Conservation (phyloP, 768 basidiomycete genomes). For the Crassisporium funariophilum region DNA sequence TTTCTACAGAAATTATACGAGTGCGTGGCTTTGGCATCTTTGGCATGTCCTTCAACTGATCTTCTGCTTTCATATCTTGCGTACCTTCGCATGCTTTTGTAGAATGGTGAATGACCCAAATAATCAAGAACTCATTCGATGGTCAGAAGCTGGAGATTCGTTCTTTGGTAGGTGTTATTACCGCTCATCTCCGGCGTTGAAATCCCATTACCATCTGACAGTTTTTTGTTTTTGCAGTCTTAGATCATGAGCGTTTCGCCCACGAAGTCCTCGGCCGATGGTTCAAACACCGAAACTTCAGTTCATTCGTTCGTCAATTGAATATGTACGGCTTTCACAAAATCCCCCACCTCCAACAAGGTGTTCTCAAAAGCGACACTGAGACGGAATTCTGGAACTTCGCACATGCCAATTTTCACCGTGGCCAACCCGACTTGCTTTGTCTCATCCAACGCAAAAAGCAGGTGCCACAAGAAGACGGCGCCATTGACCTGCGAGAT, state of each 20-base stretch:
- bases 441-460: constrained; percentile 90
- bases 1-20: constrained; percentile 94
- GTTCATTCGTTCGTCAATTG: constrained; percentile 87
- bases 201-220: neutral
- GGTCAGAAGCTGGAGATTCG: constrained; percentile 89
- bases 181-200: neutral
- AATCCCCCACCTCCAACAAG: constrained; percentile 95
- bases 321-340: constrained; percentile 98
- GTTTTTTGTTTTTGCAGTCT: constrained; percentile 50
- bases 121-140: constrained; percentile 84
- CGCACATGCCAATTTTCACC: constrained; percentile 84
- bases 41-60: constrained; percentile 13
- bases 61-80: constrained; percentile 3
- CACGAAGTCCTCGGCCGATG: constrained; percentile 87
- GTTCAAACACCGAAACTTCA: constrained; percentile 98
- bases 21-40: constrained; percentile 47
- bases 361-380: constrained; percentile 81
- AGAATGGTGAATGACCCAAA: constrained; percentile 92
- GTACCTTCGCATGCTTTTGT: constrained; percentile 10
- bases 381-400: constrained; percentile 92
- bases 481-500: constrained; percentile 36
- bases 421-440: constrained; percentile 86
- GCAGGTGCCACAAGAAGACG: constrained; percentile 46
- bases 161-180: constrained; percentile 74
- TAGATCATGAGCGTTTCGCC: constrained; percentile 89